Base-by-base conservation (phyloP, 306 rosid genomes). In the Cicer bijugum region DNA sequence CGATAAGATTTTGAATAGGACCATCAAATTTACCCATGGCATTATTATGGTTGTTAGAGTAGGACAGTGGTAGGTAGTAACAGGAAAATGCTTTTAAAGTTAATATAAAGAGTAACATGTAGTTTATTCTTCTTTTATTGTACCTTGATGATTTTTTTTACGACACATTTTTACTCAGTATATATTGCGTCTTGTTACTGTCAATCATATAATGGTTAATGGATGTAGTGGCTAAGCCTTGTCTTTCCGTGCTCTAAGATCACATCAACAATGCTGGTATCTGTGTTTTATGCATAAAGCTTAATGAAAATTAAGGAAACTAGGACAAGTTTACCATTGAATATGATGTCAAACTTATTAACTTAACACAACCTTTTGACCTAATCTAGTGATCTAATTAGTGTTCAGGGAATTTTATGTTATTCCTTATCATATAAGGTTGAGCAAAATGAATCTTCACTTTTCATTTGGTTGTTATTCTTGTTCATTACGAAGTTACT, bases 401-500 rank as follows among this genome's bases (percentile, higher is more conserved):
- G 47, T 67, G 47, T 56, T 9, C 20, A 14, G 43, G 17, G 50
- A n/a, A 28, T 66, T 10, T 46, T 75, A 20, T 68, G 61, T 80
- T 42, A 4, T 52, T 67, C 33, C 76, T 58, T 17, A 43, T 39
- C 48, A 51, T 51, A 39, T 20, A 71, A 62, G 42, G 45, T 63
- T 28, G 59, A 43, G 59, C 40, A 20, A 57, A 71, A 11, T 15
- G 50, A 59, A n/a, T 77, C 44, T 12, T 23, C 10, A 64, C 39
- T 9, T 65, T 44, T 56, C 61, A 39, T 75, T 64, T 52, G 40
- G n/a, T 38, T 75, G 14, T 63, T 23, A 17, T 45, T 39, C 14
- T 37, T 71, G 50, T 79, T 65, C 16, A 57, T 7, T 73, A 8
- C 67, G 77, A 75, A 52, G 16, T 69, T 57, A 70, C 48, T 68